Percentiles rank a stretch among this genome's conserved stretches.
phyloP scores from a whole-genome alignment of 176 grass and related monocot species.

The Triticum dicoccoides region DNA sequence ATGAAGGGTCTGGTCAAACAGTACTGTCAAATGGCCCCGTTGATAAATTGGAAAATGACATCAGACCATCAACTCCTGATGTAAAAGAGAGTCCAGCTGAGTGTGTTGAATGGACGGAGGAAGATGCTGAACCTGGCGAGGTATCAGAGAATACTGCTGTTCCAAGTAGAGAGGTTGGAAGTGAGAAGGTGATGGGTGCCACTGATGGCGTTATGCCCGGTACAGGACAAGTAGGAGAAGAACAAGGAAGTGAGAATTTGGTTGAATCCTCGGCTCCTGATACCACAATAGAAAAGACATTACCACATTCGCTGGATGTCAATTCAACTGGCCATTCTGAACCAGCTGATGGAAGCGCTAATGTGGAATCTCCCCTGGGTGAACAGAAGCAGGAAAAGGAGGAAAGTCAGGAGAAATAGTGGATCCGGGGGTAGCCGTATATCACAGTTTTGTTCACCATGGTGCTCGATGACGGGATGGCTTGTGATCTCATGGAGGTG shows the following conservation, averaged over 20 bases:
- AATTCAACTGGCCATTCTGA: constrained; percentile 2
- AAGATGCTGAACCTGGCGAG: constrained; percentile 34
- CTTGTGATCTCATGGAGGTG: constrained; percentile 21
- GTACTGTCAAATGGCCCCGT: constrained; percentile 12
- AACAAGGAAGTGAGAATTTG: not conserved
- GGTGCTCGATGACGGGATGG: constrained; percentile 24
- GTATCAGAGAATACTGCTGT: constrained; percentile 12
- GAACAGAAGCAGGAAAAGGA: constrained; percentile 19
- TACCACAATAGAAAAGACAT: not conserved
- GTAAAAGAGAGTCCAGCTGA: constrained; percentile 42
- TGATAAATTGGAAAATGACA: constrained; percentile 32
- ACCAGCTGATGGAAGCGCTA: not conserved
- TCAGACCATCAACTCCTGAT: constrained; percentile 49
- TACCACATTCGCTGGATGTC: not conserved
- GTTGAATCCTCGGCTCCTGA: not conserved
- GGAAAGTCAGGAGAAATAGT: constrained; percentile 7
- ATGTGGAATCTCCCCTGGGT: not conserved
- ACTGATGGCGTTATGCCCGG: not conserved
- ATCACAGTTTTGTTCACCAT: constrained; percentile 15
- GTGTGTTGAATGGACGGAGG: constrained; percentile 43
- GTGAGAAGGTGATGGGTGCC: constrained; percentile 20
- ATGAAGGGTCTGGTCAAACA: constrained; percentile 18
- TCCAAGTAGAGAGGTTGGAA: constrained; percentile 19
- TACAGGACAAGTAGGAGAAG: constrained; percentile 19
- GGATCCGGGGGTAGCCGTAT: not conserved